These are phyloP conservation scores for Brassica hybrid DNA, from an alignment of 441 rosid species.

Conservation along the genomic window DNA sequence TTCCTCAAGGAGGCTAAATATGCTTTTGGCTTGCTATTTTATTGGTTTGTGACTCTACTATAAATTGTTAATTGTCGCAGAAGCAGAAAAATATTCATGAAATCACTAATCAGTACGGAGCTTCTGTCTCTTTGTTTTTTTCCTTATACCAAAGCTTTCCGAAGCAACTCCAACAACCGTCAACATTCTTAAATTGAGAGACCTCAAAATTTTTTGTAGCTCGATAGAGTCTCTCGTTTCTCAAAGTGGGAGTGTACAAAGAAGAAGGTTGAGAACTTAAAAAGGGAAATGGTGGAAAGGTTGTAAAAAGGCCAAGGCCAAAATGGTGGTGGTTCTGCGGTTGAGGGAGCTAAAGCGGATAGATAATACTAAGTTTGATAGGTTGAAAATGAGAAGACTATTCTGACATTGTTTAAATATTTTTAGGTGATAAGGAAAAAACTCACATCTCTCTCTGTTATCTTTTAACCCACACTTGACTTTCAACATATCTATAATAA, in stretches of 20 bases:
- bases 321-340: neutral
- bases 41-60: neutral
- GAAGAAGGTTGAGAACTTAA: too few species aligned
- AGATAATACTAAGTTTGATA: neutral
- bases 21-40: too few species aligned
- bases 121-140: neutral
- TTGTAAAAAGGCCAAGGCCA: neutral
- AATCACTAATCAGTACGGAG: neutral
- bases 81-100: neutral
- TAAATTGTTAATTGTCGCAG: neutral
- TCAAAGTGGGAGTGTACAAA: too few species aligned
- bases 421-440: neutral
- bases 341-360: neutral
- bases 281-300: too few species aligned
- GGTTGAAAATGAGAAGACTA: neutral
- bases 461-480: neutral
- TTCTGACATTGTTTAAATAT: neutral
- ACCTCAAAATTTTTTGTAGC: neutral
- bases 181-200: neutral
- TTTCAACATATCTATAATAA: neutral
- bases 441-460: neutral
- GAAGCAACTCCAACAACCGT: neutral
- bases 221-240: neutral
- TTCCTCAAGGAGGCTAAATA: too few species aligned
- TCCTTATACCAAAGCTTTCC: neutral